phyloP scores from a whole-genome alignment of 768 basidiomycete species.

The Boletellus ananiceps region DNA sequence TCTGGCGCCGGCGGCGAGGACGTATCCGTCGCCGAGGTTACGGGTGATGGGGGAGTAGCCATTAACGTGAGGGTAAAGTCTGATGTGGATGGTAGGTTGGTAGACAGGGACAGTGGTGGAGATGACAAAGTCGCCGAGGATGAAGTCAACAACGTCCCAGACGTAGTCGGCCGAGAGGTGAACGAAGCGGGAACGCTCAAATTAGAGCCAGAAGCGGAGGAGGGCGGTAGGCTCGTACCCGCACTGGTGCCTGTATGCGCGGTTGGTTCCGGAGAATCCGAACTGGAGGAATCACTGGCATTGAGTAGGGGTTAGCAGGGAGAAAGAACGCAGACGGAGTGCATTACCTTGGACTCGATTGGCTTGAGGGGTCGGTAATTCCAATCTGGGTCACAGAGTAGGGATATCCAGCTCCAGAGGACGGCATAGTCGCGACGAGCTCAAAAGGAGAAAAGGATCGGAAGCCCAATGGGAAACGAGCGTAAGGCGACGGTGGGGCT shows the following conservation, averaged over 20 bases:
- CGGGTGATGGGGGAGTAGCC: not conserved
- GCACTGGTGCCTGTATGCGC: constrained; percentile 8
- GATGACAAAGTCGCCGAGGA: not conserved
- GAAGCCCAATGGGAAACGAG: not conserved
- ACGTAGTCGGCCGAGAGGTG: not conserved
- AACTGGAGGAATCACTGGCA: constrained; percentile 1
- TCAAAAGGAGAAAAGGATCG: constrained; percentile 1
- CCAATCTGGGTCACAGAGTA: not conserved
- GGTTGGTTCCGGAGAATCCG: not conserved
- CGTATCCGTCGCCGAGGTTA: not conserved
- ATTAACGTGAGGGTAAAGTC: not conserved
- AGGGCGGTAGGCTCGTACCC: constrained; percentile 18
- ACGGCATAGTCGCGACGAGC: constrained; percentile 3
- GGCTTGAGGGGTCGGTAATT: not conserved
- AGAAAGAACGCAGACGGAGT: not conserved
- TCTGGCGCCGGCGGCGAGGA: not conserved
- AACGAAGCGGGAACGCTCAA: constrained; percentile 6
- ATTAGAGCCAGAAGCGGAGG: constrained; percentile 15
- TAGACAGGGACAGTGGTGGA: not conserved
- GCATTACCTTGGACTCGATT: constrained; percentile 12
- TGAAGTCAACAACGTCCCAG: not conserved
- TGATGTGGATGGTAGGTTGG: not conserved
- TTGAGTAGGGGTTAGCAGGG: constrained; percentile 2
- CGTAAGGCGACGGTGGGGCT: not conserved
- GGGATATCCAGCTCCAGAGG: not conserved